Conservation (phyloP, 495 filamentous ascomycete species). For the Penicillium verhagenii region DNA sequence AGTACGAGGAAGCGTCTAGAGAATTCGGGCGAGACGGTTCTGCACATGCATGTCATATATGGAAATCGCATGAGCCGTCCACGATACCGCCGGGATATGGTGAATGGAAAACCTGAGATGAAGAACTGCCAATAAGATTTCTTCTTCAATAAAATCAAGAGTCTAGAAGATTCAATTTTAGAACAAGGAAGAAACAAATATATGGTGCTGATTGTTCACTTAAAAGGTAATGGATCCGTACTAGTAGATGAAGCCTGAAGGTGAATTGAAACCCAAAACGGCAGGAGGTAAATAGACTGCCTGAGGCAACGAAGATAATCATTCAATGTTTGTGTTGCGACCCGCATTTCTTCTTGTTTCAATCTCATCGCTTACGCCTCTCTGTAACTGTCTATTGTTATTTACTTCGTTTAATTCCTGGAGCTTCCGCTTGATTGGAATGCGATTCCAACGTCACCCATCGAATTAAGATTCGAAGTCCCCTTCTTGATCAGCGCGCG, state of each 20-base stretch:
- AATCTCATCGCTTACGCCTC: conserved; percentile 1
- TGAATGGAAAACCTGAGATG: conserved; percentile 22
- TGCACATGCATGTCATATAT: not conserved
- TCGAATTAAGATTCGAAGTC: not conserved
- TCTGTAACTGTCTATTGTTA: conserved; percentile 22
- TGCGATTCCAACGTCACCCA: not conserved
- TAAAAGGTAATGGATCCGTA: too few relatives aligned
- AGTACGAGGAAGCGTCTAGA: conserved; percentile 6
- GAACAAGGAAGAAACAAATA: too few relatives aligned
- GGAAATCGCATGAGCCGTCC: conserved; percentile 15
- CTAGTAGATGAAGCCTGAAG: too few relatives aligned
- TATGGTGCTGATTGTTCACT: too few relatives aligned
- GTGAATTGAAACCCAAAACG: conserved; percentile 10
- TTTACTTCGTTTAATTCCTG: not conserved
- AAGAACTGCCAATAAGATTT: too few relatives aligned
- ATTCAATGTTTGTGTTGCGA: conserved; percentile 1
- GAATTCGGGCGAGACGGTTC: conserved; percentile 2
- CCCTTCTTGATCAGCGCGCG: not conserved
- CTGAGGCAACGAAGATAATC: conserved; percentile 14
- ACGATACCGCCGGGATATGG: conserved; percentile 25
- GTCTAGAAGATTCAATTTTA: too few relatives aligned
- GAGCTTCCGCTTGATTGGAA: not conserved
- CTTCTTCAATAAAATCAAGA: not conserved
- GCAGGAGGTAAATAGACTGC: conserved; percentile 28
- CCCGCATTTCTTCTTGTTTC: conserved; percentile 8